Percentiles rank a stretch among this genome's conserved stretches.
Evolutionary conservation across 208 protist genomes (phyloP).

Genomic region (Porcisia deanei): DNA sequence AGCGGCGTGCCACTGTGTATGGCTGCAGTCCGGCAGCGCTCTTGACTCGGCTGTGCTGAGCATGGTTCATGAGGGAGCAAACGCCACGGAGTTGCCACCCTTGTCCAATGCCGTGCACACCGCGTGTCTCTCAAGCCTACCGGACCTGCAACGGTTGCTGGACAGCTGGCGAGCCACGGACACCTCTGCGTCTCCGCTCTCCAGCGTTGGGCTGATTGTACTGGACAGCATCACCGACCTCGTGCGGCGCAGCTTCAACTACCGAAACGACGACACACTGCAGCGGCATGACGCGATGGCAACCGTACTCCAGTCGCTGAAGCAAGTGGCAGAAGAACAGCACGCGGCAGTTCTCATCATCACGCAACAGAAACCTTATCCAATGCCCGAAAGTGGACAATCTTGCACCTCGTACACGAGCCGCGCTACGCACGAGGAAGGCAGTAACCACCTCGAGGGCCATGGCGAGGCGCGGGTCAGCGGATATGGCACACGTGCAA

Average conservation of each 20-base stretch:
- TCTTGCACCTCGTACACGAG: neutral
- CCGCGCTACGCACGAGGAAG: neutral
- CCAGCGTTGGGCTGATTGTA: conserved; percentile 43
- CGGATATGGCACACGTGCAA: neutral
- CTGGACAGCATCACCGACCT: conserved; percentile 60
- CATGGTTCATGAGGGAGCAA: neutral
- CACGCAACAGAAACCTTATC: conserved; percentile 28
- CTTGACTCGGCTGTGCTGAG: conserved; percentile 6
- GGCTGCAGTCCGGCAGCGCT: conserved; percentile 23
- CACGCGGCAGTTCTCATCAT: conserved; percentile 54
- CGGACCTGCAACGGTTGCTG: conserved; percentile 23
- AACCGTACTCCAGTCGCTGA: conserved; percentile 45
- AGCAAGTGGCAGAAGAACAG: conserved; percentile 44
- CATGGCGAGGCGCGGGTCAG: neutral
- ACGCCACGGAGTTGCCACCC: neutral
- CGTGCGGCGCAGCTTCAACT: conserved; percentile 45
- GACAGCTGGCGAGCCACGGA: conserved; percentile 3
- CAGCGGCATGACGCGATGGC: conserved; percentile 52
- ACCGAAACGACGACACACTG: conserved; percentile 33
- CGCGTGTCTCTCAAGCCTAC: conserved; percentile 14
- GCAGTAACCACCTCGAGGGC: neutral
- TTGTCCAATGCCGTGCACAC: conserved; percentile 13
- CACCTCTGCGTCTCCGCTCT: conserved; percentile 5
- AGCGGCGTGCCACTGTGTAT: conserved; percentile 11
- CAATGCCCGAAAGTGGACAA: neutral